Evolutionary conservation across 2,329 filamentous ascomycete genomes (phyloP).

Genomic region (Colletotrichum somersetense): DNA sequence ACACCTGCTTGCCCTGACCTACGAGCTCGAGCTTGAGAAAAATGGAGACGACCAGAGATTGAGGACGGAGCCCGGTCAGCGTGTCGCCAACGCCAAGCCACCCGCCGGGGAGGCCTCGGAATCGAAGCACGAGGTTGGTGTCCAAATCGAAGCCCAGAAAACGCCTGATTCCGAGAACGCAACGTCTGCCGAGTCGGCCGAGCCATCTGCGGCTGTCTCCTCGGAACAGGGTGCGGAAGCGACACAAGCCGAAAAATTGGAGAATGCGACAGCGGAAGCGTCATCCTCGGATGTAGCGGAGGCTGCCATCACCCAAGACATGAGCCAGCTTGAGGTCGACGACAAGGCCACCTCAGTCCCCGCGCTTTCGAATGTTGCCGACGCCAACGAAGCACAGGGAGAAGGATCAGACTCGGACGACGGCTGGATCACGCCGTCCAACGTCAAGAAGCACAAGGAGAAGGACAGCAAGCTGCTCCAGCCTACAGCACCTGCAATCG

Average conservation of each 20-base stretch:
- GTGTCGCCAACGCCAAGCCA: constrained; percentile 78
- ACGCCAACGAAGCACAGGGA: constrained; percentile 49
- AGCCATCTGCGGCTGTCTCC: constrained; percentile 11
- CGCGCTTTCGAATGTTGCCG: constrained; percentile 42
- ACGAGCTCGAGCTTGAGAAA: constrained; percentile 92
- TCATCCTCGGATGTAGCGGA: constrained; percentile 27
- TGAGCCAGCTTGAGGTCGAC: constrained; percentile 41
- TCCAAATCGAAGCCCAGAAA: constrained; percentile 47
- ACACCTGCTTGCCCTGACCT: constrained; percentile 88
- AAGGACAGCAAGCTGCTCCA: constrained; percentile 66
- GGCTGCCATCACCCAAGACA: constrained; percentile 17
- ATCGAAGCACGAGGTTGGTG: neutral
- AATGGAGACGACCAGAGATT: constrained; percentile 92
- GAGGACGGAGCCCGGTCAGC: constrained; percentile 83
- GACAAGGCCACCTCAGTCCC: constrained; percentile 36
- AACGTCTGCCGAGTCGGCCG: constrained; percentile 26
- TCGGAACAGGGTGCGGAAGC: constrained; percentile 21
- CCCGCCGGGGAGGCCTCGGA: constrained; percentile 54
- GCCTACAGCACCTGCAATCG: constrained; percentile 59
- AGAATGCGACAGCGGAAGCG: constrained; percentile 26
- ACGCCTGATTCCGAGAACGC: constrained; percentile 44
- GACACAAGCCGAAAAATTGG: constrained; percentile 17
- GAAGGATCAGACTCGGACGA: constrained; percentile 69
- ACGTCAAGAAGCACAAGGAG: constrained; percentile 86
- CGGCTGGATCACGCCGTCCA: constrained; percentile 95